Conservation (phyloP, 306 rosid genomes). For the Sicyos baderoa region DNA sequence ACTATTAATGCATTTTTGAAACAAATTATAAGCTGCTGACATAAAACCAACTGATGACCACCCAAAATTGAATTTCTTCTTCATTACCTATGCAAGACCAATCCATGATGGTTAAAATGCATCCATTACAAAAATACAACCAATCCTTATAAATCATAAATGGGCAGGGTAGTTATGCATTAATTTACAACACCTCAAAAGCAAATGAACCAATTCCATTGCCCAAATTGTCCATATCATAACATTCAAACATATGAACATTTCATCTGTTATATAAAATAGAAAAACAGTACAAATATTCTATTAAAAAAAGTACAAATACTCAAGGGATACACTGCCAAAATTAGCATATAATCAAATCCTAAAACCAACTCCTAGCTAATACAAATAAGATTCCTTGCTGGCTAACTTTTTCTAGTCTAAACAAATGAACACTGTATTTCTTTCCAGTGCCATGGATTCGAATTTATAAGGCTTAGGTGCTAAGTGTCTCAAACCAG, state of each 20-base stretch:
- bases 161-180: background rate
- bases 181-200: background rate
- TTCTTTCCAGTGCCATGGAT: background rate
- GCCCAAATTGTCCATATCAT: background rate
- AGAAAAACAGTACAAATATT: background rate
- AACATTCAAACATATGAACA: background rate
- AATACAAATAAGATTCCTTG: background rate
- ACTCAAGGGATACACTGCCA: too few species aligned
- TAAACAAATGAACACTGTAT: background rate
- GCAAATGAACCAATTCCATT: background rate
- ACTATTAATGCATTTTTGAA: too few species aligned
- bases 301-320: background rate
- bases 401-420: background rate
- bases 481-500: constrained; percentile 1
- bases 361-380: background rate
- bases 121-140: too few species aligned
- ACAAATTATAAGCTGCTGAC: too few species aligned
- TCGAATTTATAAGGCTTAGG: background rate
- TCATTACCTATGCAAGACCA: too few species aligned
- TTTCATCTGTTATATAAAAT: background rate
- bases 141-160: background rate
- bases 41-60: too few species aligned
- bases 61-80: too few species aligned
- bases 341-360: constrained; percentile 1
- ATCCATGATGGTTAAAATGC: too few species aligned